These are phyloP conservation scores for Encephalitozoon cuniculi DNA, from an alignment of 371 early-diverging fungal genomes.

Conservation along the genomic window DNA sequence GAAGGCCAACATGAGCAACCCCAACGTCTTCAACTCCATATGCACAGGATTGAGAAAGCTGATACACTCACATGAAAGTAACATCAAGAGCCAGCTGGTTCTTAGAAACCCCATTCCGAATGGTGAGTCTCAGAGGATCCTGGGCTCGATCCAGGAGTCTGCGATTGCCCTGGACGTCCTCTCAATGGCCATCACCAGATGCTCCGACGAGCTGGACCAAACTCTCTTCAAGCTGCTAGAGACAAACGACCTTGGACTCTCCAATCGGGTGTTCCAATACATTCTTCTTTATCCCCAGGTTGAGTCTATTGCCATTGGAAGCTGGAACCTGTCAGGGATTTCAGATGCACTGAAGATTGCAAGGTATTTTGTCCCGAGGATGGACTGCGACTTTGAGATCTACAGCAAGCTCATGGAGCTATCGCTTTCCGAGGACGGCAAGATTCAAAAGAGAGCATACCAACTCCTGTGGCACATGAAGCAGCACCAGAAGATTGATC, in stretches of 20 bases:
- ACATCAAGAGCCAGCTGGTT: neutral
- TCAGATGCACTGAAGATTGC: neutral
- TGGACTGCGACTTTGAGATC: conserved; percentile 2
- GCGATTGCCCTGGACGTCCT: conserved; percentile 3
- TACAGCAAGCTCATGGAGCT: conserved; percentile 14
- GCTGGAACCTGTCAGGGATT: neutral
- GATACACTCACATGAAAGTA: conserved; percentile 8
- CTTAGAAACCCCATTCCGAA: conserved; percentile 6
- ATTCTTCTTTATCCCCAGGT: conserved; percentile 1
- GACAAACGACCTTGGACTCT: neutral
- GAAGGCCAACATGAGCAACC: neutral
- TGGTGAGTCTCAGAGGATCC: neutral
- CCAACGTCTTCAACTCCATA: neutral
- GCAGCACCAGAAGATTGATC: conserved; percentile 14
- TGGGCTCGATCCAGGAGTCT: neutral
- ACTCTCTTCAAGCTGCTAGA: neutral
- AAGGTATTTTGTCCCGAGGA: neutral
- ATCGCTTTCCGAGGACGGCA: neutral
- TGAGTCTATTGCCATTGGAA: neutral
- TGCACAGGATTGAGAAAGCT: conserved; percentile 9
- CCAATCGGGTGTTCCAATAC: neutral
- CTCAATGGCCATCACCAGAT: neutral
- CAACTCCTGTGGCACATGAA: conserved; percentile 19
- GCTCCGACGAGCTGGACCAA: conserved; percentile 7
- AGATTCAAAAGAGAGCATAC: conserved; percentile 11